These are phyloP conservation scores for Pseudonectria foliicola DNA, from an alignment of 2,329 filamentous ascomycete genomes.

Conservation along the genomic window DNA sequence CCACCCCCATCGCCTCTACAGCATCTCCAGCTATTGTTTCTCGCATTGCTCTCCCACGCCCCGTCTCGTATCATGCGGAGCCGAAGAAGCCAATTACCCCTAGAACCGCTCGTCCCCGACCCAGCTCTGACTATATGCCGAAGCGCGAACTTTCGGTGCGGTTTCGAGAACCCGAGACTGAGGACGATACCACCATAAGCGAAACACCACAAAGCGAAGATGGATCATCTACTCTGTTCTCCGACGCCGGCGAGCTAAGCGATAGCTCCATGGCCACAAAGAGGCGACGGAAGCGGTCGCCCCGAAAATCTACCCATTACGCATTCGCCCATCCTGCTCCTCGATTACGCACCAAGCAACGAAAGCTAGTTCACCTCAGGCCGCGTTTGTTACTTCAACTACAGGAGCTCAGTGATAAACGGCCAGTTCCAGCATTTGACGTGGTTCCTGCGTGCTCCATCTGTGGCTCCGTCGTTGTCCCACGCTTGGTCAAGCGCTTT, in stretches of 20 bases:
- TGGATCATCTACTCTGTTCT: slow-evolving; percentile 34
- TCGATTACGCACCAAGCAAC: slow-evolving; percentile 50
- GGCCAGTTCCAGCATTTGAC: slow-evolving; percentile 63
- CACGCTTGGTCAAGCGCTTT: slow-evolving; percentile 52
- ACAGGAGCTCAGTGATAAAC: slow-evolving; percentile 55
- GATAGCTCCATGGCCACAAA: slow-evolving; percentile 36
- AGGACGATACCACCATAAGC: slow-evolving; percentile 14
- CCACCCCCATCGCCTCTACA: neutral
- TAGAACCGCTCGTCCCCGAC: slow-evolving; percentile 20
- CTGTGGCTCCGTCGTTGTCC: slow-evolving; percentile 47
- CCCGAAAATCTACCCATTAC: slow-evolving; percentile 55
- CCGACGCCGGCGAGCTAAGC: slow-evolving; percentile 38
- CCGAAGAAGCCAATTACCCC: slow-evolving; percentile 9
- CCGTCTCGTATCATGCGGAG: slow-evolving; percentile 20
- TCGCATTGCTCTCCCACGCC: slow-evolving; percentile 11
- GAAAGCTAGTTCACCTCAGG: slow-evolving; percentile 59
- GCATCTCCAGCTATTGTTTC: neutral
- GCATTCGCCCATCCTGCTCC: slow-evolving; percentile 62
- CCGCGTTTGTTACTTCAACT: slow-evolving; percentile 66
- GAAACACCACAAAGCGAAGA: slow-evolving; percentile 37
- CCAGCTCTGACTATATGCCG: slow-evolving; percentile 32
- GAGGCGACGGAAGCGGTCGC: slow-evolving; percentile 36
- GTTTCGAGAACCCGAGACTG: slow-evolving; percentile 34
- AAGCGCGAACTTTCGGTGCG: slow-evolving; percentile 38
- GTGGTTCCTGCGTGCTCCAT: slow-evolving; percentile 63